Conservation (phyloP, 352 stramenopile genomes). For the Thraustochytrium striatum region DNA sequence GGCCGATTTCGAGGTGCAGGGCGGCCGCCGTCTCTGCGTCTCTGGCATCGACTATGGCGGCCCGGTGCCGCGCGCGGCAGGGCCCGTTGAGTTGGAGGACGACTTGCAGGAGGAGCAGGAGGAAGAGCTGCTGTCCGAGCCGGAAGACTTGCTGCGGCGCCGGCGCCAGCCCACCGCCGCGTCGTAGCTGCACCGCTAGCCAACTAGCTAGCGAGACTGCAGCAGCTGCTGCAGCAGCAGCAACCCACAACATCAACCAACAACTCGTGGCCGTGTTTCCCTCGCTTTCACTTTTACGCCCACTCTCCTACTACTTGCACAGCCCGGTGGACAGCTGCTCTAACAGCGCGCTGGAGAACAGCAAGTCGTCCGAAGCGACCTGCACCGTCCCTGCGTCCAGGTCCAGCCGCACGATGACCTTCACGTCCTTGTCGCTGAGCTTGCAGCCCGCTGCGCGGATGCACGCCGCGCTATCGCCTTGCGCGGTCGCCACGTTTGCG, state of each 20-base stretch:
- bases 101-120: too few relatives aligned
- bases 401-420: constrained; percentile 1
- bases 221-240: too few relatives aligned
- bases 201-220: too few relatives aligned
- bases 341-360: constrained; percentile 10
- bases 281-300: too few relatives aligned
- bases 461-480: not conserved
- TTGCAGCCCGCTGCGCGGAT: not conserved
- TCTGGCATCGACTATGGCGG: not conserved
- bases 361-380: constrained; percentile 27
- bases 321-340: not conserved
- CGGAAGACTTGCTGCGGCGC: too few relatives aligned
- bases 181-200: too few relatives aligned
- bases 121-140: too few relatives aligned
- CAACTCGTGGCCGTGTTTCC: too few relatives aligned
- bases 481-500: constrained; percentile 47
- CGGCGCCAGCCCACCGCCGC: too few relatives aligned
- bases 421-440: not conserved
- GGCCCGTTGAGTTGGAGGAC: too few relatives aligned
- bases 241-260: too few relatives aligned
- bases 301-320: too few relatives aligned
- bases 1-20: not conserved
- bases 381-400: not conserved
- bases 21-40: not conserved
- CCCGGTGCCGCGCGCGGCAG: not conserved